phyloP scores from a whole-genome alignment of 73 alveolate genomes.

The Urostyla sp. region DNA sequence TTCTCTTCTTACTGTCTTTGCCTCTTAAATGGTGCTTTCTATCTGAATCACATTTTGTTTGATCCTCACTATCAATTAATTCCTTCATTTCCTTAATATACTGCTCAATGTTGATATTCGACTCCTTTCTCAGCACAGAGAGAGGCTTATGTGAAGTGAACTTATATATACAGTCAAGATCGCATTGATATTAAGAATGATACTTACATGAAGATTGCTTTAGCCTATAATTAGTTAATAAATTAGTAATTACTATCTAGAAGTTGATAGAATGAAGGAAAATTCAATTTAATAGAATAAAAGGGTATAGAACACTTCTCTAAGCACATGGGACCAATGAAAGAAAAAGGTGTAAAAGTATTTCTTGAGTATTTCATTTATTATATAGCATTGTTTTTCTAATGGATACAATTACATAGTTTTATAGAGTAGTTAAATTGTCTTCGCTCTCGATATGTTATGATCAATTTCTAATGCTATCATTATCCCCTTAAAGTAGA shows the following conservation, averaged over 20 bases:
- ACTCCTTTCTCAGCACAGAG: background rate
- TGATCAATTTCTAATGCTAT: constrained; percentile 76
- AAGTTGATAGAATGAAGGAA: constrained; percentile 1
- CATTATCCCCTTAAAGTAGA: constrained; percentile 77
- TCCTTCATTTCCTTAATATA: too few species aligned
- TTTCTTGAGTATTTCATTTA: constrained; percentile 8
- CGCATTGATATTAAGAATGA: background rate
- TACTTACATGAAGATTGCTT: background rate
- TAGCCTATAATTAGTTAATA: too few species aligned
- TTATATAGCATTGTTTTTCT: constrained; percentile 26
- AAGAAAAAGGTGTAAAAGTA: constrained; percentile 45
- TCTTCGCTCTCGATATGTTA: constrained; percentile 72
- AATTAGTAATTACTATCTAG: too few species aligned
- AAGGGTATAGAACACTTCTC: constrained; percentile 47
- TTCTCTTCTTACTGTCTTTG: background rate
- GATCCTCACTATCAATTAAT: too few species aligned
- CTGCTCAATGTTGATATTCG: too few species aligned
- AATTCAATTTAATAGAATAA: constrained; percentile 35
- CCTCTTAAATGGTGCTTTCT: constrained; percentile 1
- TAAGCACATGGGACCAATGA: constrained; percentile 51
- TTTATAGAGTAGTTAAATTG: constrained; percentile 71
- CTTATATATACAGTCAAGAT: too few species aligned
- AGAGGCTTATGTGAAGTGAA: background rate
- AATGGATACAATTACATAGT: constrained; percentile 67
- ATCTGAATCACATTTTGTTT: too few species aligned